phyloP scores from a whole-genome alignment of 129 eudicot genomes.

The Tanacetum coccineum region DNA sequence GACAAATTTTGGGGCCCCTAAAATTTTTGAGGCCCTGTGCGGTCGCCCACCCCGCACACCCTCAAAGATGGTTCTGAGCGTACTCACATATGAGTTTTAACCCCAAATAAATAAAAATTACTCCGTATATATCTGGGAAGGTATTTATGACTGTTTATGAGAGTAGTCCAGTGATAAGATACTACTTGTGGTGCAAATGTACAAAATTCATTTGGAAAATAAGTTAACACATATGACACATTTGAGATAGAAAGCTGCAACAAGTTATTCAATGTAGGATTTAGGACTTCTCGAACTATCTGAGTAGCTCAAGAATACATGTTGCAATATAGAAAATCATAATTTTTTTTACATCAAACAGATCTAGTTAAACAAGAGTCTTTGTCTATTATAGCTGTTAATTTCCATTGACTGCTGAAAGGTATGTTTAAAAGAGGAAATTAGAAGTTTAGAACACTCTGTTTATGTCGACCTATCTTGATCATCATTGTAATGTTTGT shows the following conservation, averaged over 20 bases:
- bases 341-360: background rate
- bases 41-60: too few relatives aligned
- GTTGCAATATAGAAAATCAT: background rate
- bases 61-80: too few relatives aligned
- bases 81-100: too few relatives aligned
- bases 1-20: too few relatives aligned
- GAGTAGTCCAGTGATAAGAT: too few relatives aligned
- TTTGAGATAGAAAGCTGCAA: background rate
- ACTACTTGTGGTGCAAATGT: too few relatives aligned
- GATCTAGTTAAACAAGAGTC: slow-evolving; percentile 8
- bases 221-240: background rate
- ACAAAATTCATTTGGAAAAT: background rate
- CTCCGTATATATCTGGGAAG: too few relatives aligned
- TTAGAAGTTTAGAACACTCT: too few relatives aligned
- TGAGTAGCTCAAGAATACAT: background rate
- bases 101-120: too few relatives aligned
- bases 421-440: background rate
- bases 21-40: too few relatives aligned
- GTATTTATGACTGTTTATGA: too few relatives aligned
- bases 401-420: background rate
- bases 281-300: background rate
- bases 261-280: background rate
- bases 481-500: background rate
- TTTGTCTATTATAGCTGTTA: background rate
- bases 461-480: background rate